Percentiles rank a stretch among this genome's conserved stretches.
These are phyloP conservation scores for Gentiana dahurica DNA, from an alignment of 257 asterid species.

Conservation along the genomic window DNA sequence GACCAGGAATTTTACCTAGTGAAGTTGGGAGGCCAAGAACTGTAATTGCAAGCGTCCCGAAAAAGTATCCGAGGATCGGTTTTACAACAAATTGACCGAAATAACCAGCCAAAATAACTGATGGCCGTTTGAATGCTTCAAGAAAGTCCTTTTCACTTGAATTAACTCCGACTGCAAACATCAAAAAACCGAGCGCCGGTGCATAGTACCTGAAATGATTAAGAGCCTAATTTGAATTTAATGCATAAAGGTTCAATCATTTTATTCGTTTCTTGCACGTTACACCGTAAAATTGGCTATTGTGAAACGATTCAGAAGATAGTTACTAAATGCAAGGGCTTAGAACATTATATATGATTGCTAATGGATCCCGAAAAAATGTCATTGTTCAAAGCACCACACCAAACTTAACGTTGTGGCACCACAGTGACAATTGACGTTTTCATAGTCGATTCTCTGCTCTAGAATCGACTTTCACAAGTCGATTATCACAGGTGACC, in stretches of 20 bases:
- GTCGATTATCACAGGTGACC: too few relatives aligned
- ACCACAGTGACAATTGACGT: too few relatives aligned
- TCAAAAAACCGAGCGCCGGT: slow-evolving; percentile 92
- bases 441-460: too few relatives aligned
- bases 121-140: slow-evolving; percentile 78
- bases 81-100: slow-evolving; percentile 76
- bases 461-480: too few relatives aligned
- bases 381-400: too few relatives aligned
- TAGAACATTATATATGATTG: too few relatives aligned
- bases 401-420: too few relatives aligned
- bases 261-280: not conserved
- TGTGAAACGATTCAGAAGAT: too few relatives aligned
- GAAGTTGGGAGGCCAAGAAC: slow-evolving; percentile 72
- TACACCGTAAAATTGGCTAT: too few relatives aligned
- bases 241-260: not conserved
- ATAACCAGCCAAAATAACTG: slow-evolving; percentile 65
- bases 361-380: too few relatives aligned
- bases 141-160: slow-evolving; percentile 88
- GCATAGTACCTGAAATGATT: slow-evolving; percentile 67
- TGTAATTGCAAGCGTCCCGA: slow-evolving; percentile 59
- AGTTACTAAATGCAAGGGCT: too few relatives aligned
- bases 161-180: slow-evolving; percentile 98
- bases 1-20: slow-evolving; percentile 32
- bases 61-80: slow-evolving; percentile 81
- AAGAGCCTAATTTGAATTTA: slow-evolving; percentile 2